Base-by-base conservation (phyloP, 768 basidiomycete species). In the Hypholoma sublateritium region DNA sequence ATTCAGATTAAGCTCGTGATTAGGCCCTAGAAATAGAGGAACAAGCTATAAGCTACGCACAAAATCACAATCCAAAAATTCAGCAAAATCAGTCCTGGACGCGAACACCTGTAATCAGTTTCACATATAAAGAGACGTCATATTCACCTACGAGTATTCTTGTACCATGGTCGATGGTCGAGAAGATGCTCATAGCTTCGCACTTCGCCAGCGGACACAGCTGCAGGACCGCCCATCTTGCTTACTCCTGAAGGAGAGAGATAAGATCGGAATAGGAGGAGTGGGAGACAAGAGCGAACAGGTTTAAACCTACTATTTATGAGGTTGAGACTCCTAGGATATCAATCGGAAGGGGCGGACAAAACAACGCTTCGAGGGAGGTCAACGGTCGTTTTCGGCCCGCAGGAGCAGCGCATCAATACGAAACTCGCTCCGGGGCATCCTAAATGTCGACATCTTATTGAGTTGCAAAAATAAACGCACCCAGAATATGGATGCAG, bases 21-120 rank as follows among this genome's bases (percentile, higher is more conserved):
- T 37, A 1, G 36, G 32, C 32, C 11, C 50, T 17, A 14, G 41
- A 41, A 9, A 16, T 42, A 2, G 28, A 28, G 24, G 13, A 16
- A 19, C 8, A 22, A 19, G 21, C 9, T 1, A 16, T 5, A 49
- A n/a, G 17, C 12, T 3, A 42, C 59, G 21, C 24, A 66, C 65
- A 66, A 47, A 43, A 66, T 55, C 5, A 55, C 51, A 35, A 66
- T 66, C 65, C 62, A 66, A 24, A 62, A 60, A 25, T 66, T 66
- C 17, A 66, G 43, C 16, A 64, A 24, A 39, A 66, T 49, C 3
- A 66, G 63, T 14, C 84, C 83, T 68, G 22, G n/a, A 32, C 8
- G 16, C 16, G 34, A 4, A 25, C 9, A 32, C 28, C 9, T 9
- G 28, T 6, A 32, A 5, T n/a, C 11, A 14, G 25, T 35, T 34